Evolutionary conservation across 2,329 filamentous ascomycete species (phyloP).

Genomic region (Thelonectria olida): DNA sequence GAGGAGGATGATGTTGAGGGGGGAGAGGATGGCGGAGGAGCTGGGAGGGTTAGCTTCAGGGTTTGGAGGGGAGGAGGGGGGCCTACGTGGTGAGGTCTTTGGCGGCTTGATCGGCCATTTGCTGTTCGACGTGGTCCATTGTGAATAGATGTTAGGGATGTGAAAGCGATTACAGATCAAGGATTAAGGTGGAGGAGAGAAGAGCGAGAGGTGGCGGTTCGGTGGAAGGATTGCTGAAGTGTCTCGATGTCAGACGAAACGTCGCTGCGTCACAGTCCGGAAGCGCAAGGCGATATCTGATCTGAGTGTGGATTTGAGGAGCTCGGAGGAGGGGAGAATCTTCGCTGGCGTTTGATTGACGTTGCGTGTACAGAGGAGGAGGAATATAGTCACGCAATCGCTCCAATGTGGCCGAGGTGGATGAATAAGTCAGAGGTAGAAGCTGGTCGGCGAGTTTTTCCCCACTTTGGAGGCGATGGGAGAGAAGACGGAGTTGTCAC

Average conservation of each 20-base stretch:
- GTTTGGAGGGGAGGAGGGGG: background rate
- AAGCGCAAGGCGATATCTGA: background rate
- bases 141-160: background rate
- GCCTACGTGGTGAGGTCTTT: slow-evolving; percentile 52
- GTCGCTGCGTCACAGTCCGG: background rate
- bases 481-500: background rate
- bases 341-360: background rate
- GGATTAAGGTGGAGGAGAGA: background rate
- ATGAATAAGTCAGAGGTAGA: background rate
- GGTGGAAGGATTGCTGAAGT: background rate
- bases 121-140: slow-evolving; percentile 68
- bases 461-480: background rate
- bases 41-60: background rate
- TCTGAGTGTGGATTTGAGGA: background rate
- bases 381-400: background rate
- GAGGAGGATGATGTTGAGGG: slow-evolving; percentile 70
- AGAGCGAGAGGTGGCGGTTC: background rate
- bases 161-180: background rate
- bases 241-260: too few species aligned
- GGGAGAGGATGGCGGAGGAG: slow-evolving; percentile 62
- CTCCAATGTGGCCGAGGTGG: background rate
- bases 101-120: slow-evolving; percentile 62
- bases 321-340: background rate
- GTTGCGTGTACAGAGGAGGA: too few species aligned
- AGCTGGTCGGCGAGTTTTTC: background rate